Percentiles rank a stretch among this genome's conserved stretches.
phyloP scores from a whole-genome alignment of 768 basidiomycete species.

The Lactarius hengduanensis region DNA sequence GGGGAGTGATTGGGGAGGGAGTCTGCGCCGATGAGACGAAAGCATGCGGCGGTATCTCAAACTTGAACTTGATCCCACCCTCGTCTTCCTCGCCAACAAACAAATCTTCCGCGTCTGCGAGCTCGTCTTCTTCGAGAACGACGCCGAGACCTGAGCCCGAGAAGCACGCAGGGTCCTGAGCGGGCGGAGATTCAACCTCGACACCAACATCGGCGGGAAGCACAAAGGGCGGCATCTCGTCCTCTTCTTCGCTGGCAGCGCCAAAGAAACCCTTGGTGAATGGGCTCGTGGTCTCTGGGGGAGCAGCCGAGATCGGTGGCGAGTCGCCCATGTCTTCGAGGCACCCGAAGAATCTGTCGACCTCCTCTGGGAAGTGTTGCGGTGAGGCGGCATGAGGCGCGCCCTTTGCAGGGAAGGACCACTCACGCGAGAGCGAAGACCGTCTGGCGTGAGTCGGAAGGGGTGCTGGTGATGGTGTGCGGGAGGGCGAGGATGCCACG shows the following conservation, averaged over 20 bases:
- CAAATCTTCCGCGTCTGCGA: slow-evolving; percentile 43
- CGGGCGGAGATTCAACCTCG: slow-evolving; percentile 31
- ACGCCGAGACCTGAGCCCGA: slow-evolving; percentile 37
- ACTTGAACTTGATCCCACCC: slow-evolving; percentile 71
- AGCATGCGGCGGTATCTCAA: slow-evolving; percentile 56
- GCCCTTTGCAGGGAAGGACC: slow-evolving; percentile 52
- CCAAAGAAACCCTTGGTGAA: slow-evolving; percentile 55
- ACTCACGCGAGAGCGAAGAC: slow-evolving; percentile 59
- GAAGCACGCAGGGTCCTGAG: slow-evolving; percentile 39
- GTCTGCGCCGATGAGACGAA: slow-evolving; percentile 29
- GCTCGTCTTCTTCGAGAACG: slow-evolving; percentile 49
- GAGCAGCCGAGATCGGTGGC: slow-evolving; percentile 40
- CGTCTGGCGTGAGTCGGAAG: slow-evolving; percentile 35
- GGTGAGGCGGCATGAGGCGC: slow-evolving; percentile 21
- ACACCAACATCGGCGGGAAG: slow-evolving; percentile 47
- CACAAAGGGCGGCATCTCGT: slow-evolving; percentile 50
- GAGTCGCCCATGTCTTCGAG: slow-evolving; percentile 51
- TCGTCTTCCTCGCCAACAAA: slow-evolving; percentile 58
- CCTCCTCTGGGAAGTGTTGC: slow-evolving; percentile 43
- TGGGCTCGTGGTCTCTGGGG: slow-evolving; percentile 48
- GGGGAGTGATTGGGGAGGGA: slow-evolving; percentile 25
- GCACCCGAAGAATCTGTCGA: slow-evolving; percentile 79
- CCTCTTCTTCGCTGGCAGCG: slow-evolving; percentile 45
- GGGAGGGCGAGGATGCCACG: slow-evolving; percentile 35
- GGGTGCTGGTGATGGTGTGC: slow-evolving; percentile 31